Evolutionary conservation across 352 stramenopile species (phyloP).

Genomic region (Blastocystis sp.): DNA sequence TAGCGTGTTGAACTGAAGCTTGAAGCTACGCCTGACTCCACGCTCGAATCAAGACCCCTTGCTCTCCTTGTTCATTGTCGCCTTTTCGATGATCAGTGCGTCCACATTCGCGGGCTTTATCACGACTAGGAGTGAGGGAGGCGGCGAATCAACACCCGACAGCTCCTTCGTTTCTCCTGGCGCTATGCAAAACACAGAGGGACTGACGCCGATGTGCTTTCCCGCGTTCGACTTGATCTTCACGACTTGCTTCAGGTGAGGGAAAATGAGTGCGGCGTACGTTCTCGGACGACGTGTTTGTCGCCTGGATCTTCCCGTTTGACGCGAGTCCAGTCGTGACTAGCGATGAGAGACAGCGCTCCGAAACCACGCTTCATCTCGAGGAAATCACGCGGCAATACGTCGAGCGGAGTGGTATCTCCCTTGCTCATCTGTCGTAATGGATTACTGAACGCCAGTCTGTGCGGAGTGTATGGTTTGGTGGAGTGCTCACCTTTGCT

Average conservation of each 20-base stretch:
- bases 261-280: background rate
- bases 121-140: background rate
- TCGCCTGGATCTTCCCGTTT: background rate
- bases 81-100: background rate
- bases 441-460: background rate
- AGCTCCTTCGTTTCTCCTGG: background rate
- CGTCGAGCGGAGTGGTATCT: background rate
- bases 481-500: no score
- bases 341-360: background rate
- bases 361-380: slow-evolving; percentile 10
- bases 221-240: slow-evolving; percentile 64
- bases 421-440: background rate
- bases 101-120: slow-evolving; percentile 48
- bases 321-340: background rate
- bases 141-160: background rate
- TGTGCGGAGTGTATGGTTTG: no score
- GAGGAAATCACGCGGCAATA: background rate
- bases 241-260: slow-evolving; percentile 12
- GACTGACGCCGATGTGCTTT: slow-evolving; percentile 34
- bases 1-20: slow-evolving; percentile 52
- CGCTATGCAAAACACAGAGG: slow-evolving; percentile 23
- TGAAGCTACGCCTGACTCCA: slow-evolving; percentile 17
- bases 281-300: slow-evolving; percentile 30
- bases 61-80: background rate
- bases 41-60: background rate